Base-by-base conservation (phyloP, 2,329 filamentous ascomycete species). In the Colletotrichum coccodes region DNA sequence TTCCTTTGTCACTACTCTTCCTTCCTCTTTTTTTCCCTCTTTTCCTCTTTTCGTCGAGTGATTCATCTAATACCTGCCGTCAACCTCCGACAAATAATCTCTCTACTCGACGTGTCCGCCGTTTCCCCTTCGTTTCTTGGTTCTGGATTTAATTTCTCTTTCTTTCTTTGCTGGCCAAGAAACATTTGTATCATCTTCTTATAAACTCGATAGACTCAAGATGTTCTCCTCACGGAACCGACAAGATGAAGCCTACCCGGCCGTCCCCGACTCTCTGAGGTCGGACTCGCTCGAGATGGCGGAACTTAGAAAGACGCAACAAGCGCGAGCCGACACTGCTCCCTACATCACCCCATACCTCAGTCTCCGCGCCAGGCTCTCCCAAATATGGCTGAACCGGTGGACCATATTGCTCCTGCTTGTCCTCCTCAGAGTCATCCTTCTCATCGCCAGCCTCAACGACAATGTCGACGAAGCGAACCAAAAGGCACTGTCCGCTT, bases 381-480 rank as follows among this genome's bases (percentile, higher is more conserved):
- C 96, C 60, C 96, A 99, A 85, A 88, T 97, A 80, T 98, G 95
- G 94, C 91, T 99, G 83, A 98, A 99, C 85, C 90, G 93, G 80
- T 99, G 96, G 96, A 98, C 96, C 44, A 86, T 98, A 69, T 87
- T 99, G 54, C 86, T 98, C 54, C 80, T 97, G 68, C 90, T 99
- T 61, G 91, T 98, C 64, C 90, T 99, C 60, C 89, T 92, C 71
- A 90, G 95, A 65, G 88, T 95, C 69, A 83, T 99, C 60, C 85
- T 98, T 68, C 90, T 95, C 42, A 88, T 95, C 63, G 86, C 87
- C 63, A 87, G 88, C 74, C 87, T 98, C 71, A 86, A 94, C 77
- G 85, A 89, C 73, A 90, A 95, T 77, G 88, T 98, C 72, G 89
- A 81, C 61, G 90, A 90, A 64, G 95, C 96, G 54, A 92, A 94